Conservation (phyloP, 2,329 filamentous ascomycete genomes). For the Calonectria honghensis region DNA sequence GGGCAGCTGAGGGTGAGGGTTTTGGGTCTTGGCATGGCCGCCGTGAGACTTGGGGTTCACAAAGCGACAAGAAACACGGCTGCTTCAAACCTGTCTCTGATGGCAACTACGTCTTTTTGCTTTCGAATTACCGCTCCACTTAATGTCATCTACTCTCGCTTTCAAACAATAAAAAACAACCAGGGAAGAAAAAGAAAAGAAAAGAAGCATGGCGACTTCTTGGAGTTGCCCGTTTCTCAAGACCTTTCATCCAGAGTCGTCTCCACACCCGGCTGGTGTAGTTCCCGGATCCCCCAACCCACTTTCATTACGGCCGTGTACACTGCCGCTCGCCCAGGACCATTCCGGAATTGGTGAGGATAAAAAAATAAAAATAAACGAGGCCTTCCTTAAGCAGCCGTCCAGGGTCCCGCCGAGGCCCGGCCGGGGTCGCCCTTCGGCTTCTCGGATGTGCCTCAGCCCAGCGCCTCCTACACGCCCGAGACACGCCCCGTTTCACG, state of each 20-base stretch:
- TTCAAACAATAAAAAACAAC: background rate
- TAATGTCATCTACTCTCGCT: background rate
- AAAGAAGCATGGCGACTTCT: background rate
- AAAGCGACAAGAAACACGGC: background rate
- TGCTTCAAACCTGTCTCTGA: background rate
- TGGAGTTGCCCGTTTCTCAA: background rate
- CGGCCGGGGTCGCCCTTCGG: constrained; percentile 15
- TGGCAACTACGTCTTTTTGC: background rate
- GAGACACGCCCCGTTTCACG: constrained; percentile 51
- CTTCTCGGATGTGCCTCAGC: constrained; percentile 51
- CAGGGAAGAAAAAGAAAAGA: background rate
- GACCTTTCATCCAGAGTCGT: background rate
- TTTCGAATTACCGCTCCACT: background rate
- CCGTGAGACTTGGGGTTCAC: background rate
- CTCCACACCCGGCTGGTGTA: background rate
- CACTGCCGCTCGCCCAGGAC: background rate
- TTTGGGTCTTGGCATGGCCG: constrained; percentile 6
- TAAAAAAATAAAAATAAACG: background rate
- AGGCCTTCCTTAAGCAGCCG: background rate
- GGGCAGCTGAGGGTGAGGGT: constrained; percentile 40
- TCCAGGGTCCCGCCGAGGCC: constrained; percentile 40
- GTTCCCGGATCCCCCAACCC: background rate
- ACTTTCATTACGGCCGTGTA: background rate
- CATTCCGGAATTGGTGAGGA: background rate
- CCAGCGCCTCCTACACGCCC: constrained; percentile 38